Evolutionary conservation across 2,329 filamentous ascomycete species (phyloP).

Genomic region (Xylariaceae sp.): DNA sequence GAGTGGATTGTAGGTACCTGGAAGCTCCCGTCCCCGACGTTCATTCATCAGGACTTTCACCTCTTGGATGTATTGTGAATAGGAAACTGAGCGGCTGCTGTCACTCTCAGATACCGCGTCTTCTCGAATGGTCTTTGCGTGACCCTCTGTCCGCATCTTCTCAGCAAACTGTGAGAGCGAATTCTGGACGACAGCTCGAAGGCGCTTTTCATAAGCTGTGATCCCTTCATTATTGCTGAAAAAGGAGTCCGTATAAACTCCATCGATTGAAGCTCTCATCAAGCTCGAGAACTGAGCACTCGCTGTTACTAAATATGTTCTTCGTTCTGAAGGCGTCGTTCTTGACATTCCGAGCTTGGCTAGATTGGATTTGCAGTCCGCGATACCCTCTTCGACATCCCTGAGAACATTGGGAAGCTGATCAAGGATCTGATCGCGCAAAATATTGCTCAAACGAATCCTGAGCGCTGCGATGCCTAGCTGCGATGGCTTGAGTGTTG

Average conservation of each 20-base stretch:
- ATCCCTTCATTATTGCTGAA: constrained; percentile 24
- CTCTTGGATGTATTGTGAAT: background rate
- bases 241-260: constrained; percentile 34
- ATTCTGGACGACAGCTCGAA: constrained; percentile 34
- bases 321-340: constrained; percentile 27
- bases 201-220: constrained; percentile 19
- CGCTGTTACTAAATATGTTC: constrained; percentile 30
- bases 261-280: constrained; percentile 33
- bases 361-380: constrained; percentile 27
- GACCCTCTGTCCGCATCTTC: constrained; percentile 25
- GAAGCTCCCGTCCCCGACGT: constrained; percentile 36
- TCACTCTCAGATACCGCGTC: background rate
- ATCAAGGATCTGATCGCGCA: constrained; percentile 32
- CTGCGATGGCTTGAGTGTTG: constrained; percentile 14
- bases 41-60: constrained; percentile 27
- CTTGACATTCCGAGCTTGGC: constrained; percentile 30
- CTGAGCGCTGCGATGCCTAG: constrained; percentile 26
- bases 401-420: constrained; percentile 36
- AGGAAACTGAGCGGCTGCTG: constrained; percentile 3
- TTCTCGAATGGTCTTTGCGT: constrained; percentile 10
- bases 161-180: constrained; percentile 27
- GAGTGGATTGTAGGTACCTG: constrained; percentile 36
- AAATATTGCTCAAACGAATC: constrained; percentile 28
- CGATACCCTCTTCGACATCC: constrained; percentile 33
- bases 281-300: constrained; percentile 33